Conservation (phyloP, 768 basidiomycete species). For the Flagelloscypha sp. region DNA sequence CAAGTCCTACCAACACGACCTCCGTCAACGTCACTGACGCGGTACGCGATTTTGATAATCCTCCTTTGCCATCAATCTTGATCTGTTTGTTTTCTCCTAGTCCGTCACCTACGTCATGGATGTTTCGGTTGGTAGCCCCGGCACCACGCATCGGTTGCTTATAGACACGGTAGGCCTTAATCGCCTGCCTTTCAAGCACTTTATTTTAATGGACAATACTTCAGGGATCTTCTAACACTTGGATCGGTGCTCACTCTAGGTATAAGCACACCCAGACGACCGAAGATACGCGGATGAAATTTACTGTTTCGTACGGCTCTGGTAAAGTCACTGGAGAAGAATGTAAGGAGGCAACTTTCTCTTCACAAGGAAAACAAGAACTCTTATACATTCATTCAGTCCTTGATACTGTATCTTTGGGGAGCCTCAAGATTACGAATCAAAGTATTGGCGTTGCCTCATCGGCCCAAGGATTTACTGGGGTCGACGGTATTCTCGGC, state of each 20-base stretch:
- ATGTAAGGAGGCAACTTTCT: slow-evolving; percentile 25
- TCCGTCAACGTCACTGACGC: slow-evolving; percentile 53
- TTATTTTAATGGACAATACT: neutral
- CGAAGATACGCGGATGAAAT: slow-evolving; percentile 28
- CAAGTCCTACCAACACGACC: slow-evolving; percentile 12
- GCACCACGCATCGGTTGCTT: slow-evolving; percentile 41
- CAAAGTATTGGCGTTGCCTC: slow-evolving; percentile 43
- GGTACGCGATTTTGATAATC: slow-evolving; percentile 18
- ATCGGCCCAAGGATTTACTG: slow-evolving; percentile 33
- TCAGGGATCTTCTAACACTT: slow-evolving; percentile 41
- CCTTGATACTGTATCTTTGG: slow-evolving; percentile 39
- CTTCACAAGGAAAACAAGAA: neutral
- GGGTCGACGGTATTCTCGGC: slow-evolving; percentile 46
- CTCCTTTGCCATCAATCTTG: slow-evolving; percentile 1
- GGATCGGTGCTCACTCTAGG: slow-evolving; percentile 43
- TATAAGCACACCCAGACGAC: slow-evolving; percentile 41
- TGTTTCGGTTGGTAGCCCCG: slow-evolving; percentile 44
- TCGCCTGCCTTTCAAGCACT: neutral
- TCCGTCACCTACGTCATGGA: slow-evolving; percentile 46
- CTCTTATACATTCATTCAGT: slow-evolving; percentile 19
- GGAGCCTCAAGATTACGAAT: slow-evolving; percentile 32
- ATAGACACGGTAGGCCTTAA: slow-evolving; percentile 44
- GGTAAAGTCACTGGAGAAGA: slow-evolving; percentile 47
- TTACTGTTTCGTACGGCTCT: slow-evolving; percentile 26
- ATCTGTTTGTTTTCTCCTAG: slow-evolving; percentile 9